phyloP scores from a whole-genome alignment of 768 basidiomycete species.

The Kwoniella dendrophila region DNA sequence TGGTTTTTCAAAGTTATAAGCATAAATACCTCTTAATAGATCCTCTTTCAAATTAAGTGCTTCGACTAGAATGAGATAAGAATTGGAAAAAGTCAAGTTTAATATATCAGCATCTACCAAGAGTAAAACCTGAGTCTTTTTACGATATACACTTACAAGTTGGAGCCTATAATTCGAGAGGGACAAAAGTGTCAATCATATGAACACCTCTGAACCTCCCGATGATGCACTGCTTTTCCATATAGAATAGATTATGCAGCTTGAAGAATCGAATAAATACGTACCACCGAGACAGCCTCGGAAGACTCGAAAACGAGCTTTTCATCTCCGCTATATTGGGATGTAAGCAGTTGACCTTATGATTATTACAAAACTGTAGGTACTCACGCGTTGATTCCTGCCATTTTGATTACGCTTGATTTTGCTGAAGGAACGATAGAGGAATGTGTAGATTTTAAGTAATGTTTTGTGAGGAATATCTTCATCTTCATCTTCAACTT shows the following conservation, averaged over 20 bases:
- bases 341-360: not conserved
- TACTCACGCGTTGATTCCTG: constrained; percentile 34
- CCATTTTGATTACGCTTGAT: constrained; percentile 26
- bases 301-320: constrained; percentile 77
- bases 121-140: too few relatives aligned
- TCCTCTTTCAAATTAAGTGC: constrained; percentile 57
- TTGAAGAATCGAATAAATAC: constrained; percentile 55
- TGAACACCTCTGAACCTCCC: constrained; percentile 54
- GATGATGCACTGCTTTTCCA: constrained; percentile 37
- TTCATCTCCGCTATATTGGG: constrained; percentile 72
- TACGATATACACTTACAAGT: constrained; percentile 56
- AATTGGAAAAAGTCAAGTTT: too few relatives aligned
- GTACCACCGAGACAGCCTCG: constrained; percentile 69
- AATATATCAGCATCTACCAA: too few relatives aligned
- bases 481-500: not conserved
- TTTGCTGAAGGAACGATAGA: not conserved
- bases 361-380: not conserved
- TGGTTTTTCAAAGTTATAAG: constrained; percentile 81
- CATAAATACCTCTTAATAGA: constrained; percentile 56
- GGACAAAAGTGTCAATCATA: constrained; percentile 49
- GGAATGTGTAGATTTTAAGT: too few relatives aligned
- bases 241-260: constrained; percentile 11
- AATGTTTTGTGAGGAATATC: too few relatives aligned
- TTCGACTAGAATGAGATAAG: constrained; percentile 56
- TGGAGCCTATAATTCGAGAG: constrained; percentile 55